These are phyloP conservation scores for Phialocephala subalpina DNA, from an alignment of 2,329 filamentous ascomycete species.

Conservation along the genomic window DNA sequence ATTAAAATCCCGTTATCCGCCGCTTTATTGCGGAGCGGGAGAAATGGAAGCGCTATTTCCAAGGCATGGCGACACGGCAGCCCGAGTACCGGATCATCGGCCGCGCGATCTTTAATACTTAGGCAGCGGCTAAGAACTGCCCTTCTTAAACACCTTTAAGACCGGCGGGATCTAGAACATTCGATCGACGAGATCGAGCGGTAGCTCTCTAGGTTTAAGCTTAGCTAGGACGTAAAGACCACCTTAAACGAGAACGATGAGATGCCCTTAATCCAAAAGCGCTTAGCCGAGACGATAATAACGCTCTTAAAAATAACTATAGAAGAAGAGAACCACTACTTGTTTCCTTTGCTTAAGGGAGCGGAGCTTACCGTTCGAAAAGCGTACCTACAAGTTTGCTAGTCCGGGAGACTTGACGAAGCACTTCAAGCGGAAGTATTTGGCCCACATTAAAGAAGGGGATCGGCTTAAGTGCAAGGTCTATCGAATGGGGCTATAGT, in stretches of 20 bases:
- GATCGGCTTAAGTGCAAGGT: conserved; percentile 31
- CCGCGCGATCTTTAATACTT: conserved; percentile 26
- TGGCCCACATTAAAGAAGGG: conserved; percentile 32
- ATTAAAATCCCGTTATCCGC: conserved; percentile 29
- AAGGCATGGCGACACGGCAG: conserved; percentile 26
- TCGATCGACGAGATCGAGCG: conserved; percentile 32
- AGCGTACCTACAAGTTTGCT: conserved; percentile 31
- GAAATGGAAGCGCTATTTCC: conserved; percentile 31
- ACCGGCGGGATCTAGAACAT: conserved; percentile 30
- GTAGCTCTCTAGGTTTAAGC: conserved; percentile 27
- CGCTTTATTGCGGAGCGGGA: conserved; percentile 27
- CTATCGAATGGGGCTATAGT: conserved; percentile 32
- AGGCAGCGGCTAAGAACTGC: conserved; percentile 23
- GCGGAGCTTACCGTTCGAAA: conserved; percentile 21
- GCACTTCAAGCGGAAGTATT: conserved; percentile 36
- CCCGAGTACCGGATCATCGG: conserved; percentile 24
- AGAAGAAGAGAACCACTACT: conserved; percentile 21
- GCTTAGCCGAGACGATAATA: conserved; percentile 39
- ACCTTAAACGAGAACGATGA: conserved; percentile 20
- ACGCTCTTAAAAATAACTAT: conserved; percentile 37
- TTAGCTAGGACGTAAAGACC: conserved; percentile 24
- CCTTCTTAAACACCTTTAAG: conserved; percentile 29
- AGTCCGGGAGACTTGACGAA: conserved; percentile 34
- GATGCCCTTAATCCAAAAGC: conserved; percentile 38
- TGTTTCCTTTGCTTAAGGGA: too few relatives aligned